Evolutionary conservation across 164 flowering plant genomes (phyloP), one percentile per base, ranked within the genome.

Genomic region (Chloranthus sessilifolius): DNA sequence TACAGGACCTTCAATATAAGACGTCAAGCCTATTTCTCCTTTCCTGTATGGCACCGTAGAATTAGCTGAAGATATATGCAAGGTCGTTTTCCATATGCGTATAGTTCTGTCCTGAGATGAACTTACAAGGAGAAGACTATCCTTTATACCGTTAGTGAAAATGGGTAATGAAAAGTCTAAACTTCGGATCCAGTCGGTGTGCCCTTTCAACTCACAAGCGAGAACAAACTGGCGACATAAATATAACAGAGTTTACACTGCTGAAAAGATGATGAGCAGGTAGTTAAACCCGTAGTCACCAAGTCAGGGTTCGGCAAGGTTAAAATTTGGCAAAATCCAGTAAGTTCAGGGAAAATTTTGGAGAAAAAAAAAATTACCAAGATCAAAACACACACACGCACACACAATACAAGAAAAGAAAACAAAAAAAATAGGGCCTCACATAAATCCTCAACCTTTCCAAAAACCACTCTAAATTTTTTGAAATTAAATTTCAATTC

Each of bases 51-150:
- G 54, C 38, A 56, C 69, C 35, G 31, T 20, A 44, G 56, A 15
- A 29, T 62, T 61, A 53, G 52, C 45, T 43, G 35, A 22, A 54
- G 69, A 56, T 53, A 47, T 48, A 36, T 50, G 58, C 47, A 72
- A 61, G 36, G 66, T 61, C 55, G 84, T 53, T 73, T 86, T 92
- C 97, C 99, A 92, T 52, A 92, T 81, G 49, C 95, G 95, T 60
- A 92, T 88, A 61, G 80, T 80, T 71, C 74, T 86, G 66, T 92
- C 99, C 72, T 92, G 99, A 52, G 99, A 88, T 56, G 99, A 82
- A 71, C 95, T 88, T 58, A 80, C 95, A 27, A 92, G 92, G 21
- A 88, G 68, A 62, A 86, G 61, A 54, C 62, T 64, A 37, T 65
- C 61, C 47, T 59, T 53, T 50, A 60, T 73, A 43, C 56, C 80